These are phyloP conservation scores for Litsea cubeba DNA, from an alignment of 164 flowering plant genomes.

Conservation along the genomic window DNA sequence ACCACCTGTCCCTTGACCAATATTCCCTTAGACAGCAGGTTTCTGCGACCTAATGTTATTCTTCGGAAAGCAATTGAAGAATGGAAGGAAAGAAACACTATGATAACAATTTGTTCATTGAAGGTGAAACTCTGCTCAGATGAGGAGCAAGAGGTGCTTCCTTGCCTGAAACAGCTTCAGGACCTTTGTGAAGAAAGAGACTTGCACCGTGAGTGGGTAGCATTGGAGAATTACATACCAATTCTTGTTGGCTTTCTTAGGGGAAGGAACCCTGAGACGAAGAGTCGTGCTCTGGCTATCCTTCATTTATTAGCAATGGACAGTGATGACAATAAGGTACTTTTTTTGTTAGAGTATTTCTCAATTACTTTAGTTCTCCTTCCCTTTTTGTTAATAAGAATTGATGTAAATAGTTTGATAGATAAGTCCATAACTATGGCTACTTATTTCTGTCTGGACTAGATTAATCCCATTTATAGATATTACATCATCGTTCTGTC, in stretches of 20 bases:
- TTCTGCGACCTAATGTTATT: conserved; percentile 60
- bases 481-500: background rate
- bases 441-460: no score
- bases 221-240: conserved; percentile 56
- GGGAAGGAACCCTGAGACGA: conserved; percentile 37
- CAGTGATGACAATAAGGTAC: conserved; percentile 57
- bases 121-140: conserved; percentile 35
- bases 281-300: conserved; percentile 38
- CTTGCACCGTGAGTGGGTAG: conserved; percentile 60
- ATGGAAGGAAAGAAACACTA: conserved; percentile 72
- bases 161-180: conserved; percentile 41
- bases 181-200: conserved; percentile 56
- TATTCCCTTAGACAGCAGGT: conserved; percentile 32
- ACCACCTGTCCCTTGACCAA: conserved; percentile 52
- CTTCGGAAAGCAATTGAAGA: conserved; percentile 74
- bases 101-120: conserved; percentile 55
- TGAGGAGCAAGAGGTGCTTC: conserved; percentile 48
- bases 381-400: no score
- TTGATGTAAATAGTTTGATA: no score
- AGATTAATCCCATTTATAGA: background rate
- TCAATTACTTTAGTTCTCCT: no score
- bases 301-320: conserved; percentile 53
- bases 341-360: background rate
- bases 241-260: conserved; percentile 42
- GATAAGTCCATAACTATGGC: no score